Evolutionary conservation across 768 basidiomycete species (phyloP).

Genomic region (Dioszegia aurantiaca): DNA sequence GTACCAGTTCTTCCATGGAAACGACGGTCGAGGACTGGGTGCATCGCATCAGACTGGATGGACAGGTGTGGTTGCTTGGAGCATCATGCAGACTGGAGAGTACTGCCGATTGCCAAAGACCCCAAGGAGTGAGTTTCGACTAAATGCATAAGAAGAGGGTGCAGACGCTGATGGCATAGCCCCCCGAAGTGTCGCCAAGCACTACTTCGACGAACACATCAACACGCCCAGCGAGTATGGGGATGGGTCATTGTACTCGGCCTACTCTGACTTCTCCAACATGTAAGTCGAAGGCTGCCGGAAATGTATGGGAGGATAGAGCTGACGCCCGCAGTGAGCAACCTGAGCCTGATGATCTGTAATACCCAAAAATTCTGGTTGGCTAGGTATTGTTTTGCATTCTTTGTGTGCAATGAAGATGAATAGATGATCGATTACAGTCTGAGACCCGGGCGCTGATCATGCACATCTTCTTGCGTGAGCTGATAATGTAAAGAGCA

Average conservation of each 20-base stretch:
- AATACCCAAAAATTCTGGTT: no score
- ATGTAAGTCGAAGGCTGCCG: conserved; percentile 1
- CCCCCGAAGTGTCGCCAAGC: conserved; percentile 77
- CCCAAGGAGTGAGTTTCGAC: conserved; percentile 69
- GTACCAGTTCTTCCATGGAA: conserved; percentile 85
- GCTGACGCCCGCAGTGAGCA: conserved; percentile 32
- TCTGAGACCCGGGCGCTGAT: no score
- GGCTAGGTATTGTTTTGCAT: no score
- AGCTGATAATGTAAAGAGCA: no score
- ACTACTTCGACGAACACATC: conserved; percentile 80
- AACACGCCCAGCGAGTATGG: conserved; percentile 45
- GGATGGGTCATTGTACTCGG: conserved; percentile 44
- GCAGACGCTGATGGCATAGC: conserved; percentile 56
- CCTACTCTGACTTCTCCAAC: conserved; percentile 22
- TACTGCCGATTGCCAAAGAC: conserved; percentile 89
- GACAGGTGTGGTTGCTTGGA: conserved; percentile 57
- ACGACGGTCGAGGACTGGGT: conserved; percentile 85
- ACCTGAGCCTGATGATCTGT: conserved; percentile 50
- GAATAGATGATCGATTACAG: no score
- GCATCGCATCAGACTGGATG: conserved; percentile 99
- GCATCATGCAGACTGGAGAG: conserved; percentile 69
- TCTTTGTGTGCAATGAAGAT: no score
- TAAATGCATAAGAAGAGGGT: neutral
- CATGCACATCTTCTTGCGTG: no score
- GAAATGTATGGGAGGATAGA: neutral